A percentile compares a stretch with the other conserved stretches of the same genome.
Conservation (phyloP, 208 protist species). For the Trypanosoma congolense region DNA sequence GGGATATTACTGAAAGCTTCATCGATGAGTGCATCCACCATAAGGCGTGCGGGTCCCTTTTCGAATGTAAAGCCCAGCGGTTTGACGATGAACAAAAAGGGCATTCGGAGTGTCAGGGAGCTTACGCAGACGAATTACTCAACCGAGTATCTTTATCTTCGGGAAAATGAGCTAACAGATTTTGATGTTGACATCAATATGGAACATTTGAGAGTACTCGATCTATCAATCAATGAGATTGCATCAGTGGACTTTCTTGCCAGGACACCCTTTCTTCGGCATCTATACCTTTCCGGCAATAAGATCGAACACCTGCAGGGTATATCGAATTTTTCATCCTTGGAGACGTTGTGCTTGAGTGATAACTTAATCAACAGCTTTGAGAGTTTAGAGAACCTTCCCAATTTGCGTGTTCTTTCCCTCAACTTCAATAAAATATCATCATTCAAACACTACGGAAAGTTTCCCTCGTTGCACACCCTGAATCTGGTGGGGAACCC, state of each 20-base stretch:
- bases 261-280: constrained; percentile 72
- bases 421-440: constrained; percentile 92
- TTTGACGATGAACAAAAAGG: constrained; percentile 79
- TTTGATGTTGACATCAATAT: constrained; percentile 83
- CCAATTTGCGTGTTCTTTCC: constrained; percentile 85
- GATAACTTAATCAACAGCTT: constrained; percentile 90
- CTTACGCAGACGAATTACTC: constrained; percentile 69
- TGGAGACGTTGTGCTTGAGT: constrained; percentile 89
- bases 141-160: constrained; percentile 89
- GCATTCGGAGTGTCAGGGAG: constrained; percentile 74
- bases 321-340: constrained; percentile 65
- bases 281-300: constrained; percentile 92
- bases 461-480: constrained; percentile 83
- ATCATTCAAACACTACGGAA: constrained; percentile 80
- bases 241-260: constrained; percentile 79
- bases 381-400: constrained; percentile 81
- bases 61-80: constrained; percentile 61
- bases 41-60: constrained; percentile 40
- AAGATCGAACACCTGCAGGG: constrained; percentile 84
- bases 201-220: constrained; percentile 83
- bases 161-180: constrained; percentile 85
- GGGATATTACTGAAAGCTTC: constrained; percentile 16
- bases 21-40: constrained; percentile 15
- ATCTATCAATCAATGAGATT: constrained; percentile 92
- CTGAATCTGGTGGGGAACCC: constrained; percentile 91